Base-by-base conservation (phyloP, 345 rosid genomes). In the Hibiscus trionum region DNA sequence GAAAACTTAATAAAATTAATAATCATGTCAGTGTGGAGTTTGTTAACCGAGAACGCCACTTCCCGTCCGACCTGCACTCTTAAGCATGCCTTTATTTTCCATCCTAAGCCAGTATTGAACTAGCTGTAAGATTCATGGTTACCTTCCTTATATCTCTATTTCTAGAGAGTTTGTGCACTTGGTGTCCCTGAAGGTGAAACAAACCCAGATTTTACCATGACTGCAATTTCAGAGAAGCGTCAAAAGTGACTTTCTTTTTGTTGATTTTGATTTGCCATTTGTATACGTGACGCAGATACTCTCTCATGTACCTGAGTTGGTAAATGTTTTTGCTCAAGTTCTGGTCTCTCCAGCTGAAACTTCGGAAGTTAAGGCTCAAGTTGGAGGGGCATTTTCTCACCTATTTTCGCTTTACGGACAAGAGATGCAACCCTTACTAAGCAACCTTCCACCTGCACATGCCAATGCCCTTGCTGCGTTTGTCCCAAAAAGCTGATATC, bases 301-400 rank as follows among this genome's bases (percentile, higher is more conserved):
- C 21, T 69, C 90, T 42, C 88, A 81, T 61, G 93, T 87, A 47
- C 97, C 97, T 0, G 97, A 96, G 74, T 81, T 96, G 82, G 86
- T 96, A 53, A 89, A 86, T 80, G 74, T 96, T 68, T 93, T 96
- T 76, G 99, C 93, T 26, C 91, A 88, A 86, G 98, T 96, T 44
- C 81, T 85, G 62, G 91, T 87, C 65, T 91, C 99, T 15, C 91
- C 93, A 1, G 82, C 74, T 8, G 99, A 96, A 81, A 88, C 88
- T 27, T 62, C 86, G 4, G 98, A 96, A 84, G 98, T 91, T 72
- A 96, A 96, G 84, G 77, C 88, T 81, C 87, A 83, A 73, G 85
- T 96, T 8, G 99, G 99, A 67, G 82, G 86, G 80, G 86, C 95
- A 31, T 96, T 96, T 76, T 80, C 93, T 37, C 97, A 96, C 80